Conservation (phyloP, 2,329 filamentous ascomycete genomes). For the Calonectria honghensis region DNA sequence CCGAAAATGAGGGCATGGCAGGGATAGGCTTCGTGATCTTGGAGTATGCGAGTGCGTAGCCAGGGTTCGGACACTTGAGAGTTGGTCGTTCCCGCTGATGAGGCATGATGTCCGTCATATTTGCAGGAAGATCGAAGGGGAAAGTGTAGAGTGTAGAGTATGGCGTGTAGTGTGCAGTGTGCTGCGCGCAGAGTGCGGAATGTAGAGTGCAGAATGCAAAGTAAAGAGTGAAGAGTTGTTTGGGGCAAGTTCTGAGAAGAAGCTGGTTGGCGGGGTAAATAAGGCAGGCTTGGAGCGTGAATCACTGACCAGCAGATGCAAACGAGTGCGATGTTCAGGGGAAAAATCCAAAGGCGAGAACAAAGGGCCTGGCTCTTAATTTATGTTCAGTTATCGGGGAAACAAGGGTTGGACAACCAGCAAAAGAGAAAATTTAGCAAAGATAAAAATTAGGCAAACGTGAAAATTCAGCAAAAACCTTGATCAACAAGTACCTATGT, state of each 20-base stretch:
- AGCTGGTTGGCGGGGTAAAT: neutral
- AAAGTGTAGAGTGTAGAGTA: neutral
- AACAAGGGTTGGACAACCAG: neutral
- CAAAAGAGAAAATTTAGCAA: neutral
- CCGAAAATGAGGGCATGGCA: constrained; percentile 48
- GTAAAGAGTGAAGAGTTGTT: neutral
- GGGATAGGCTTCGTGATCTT: constrained; percentile 28
- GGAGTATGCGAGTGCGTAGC: constrained; percentile 32
- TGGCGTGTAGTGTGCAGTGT: neutral
- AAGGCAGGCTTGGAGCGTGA: neutral
- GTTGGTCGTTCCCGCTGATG: constrained; percentile 32
- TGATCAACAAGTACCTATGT: neutral
- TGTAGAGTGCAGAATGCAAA: neutral
- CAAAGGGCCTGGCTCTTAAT: neutral
- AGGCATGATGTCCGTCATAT: neutral
- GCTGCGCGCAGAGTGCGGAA: no score
- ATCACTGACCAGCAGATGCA: constrained; percentile 2
- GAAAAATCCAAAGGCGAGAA: neutral
- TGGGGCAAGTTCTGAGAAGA: neutral
- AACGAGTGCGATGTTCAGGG: neutral
- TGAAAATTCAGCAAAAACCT: no score
- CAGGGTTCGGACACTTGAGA: neutral
- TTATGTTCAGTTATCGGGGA: neutral
- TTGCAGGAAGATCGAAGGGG: neutral
- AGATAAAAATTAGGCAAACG: no score